Percentiles rank a stretch among this genome's conserved stretches.
Conservation (phyloP, 805 yeast genomes). For the Dipodascopsis uninucleata region DNA sequence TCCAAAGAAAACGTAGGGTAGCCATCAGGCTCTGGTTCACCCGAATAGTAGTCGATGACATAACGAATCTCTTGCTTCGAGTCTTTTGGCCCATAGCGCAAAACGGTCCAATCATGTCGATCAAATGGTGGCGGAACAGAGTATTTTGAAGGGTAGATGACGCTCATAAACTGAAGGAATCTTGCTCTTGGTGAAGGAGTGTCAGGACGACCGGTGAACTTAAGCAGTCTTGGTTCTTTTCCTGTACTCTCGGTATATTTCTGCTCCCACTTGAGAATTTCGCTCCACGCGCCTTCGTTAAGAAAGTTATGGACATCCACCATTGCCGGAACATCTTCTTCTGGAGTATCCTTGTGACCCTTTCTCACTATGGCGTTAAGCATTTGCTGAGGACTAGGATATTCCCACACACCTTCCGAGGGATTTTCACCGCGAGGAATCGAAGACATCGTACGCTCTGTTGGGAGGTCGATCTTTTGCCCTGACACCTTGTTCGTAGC, state of each 20-base stretch:
- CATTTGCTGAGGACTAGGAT: conserved; percentile 99
- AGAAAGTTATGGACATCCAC: conserved; percentile 93
- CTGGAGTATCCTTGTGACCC: conserved; percentile 86
- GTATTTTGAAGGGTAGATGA: conserved; percentile 66
- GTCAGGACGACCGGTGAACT: conserved; percentile 89
- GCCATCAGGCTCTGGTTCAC: conserved; percentile 82
- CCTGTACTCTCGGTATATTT: conserved; percentile 55
- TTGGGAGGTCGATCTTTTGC: conserved; percentile 73
- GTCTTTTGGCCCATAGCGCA: conserved; percentile 47
- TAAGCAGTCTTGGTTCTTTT: conserved; percentile 68
- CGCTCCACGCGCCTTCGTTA: conserved; percentile 97
- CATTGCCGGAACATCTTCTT: conserved; percentile 95
- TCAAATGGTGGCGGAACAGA: conserved; percentile 88
- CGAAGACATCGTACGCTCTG: conserved; percentile 74
- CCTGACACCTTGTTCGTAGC: conserved; percentile 85
- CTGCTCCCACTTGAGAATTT: conserved; percentile 86
- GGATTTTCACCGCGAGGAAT: conserved; percentile 76
- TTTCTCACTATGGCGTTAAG: conserved; percentile 94
- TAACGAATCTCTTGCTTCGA: conserved; percentile 65
- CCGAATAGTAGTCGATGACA: conserved; percentile 94
- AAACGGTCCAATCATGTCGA: conserved; percentile 97
- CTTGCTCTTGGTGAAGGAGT: conserved; percentile 84
- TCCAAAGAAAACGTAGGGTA: conserved; percentile 89
- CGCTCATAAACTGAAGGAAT: conserved; percentile 60
- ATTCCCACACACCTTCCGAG: conserved; percentile 86